Conservation (phyloP, 2,329 filamentous ascomycete species). For the Alternaria hordeiaustralica region DNA sequence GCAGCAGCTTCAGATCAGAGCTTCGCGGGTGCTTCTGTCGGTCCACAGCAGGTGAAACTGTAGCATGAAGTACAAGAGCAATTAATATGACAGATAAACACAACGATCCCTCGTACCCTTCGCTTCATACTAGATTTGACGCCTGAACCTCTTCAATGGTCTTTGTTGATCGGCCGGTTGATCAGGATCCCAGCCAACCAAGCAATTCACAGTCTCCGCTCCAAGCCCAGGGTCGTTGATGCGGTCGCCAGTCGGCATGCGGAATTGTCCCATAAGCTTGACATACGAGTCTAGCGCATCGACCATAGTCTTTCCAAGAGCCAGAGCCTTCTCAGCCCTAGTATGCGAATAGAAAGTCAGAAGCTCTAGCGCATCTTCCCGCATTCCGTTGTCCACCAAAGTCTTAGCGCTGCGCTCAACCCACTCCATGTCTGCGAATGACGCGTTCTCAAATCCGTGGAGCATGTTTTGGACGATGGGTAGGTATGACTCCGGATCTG, state of each 20-base stretch:
- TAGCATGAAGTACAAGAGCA: not conserved
- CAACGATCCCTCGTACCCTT: not conserved
- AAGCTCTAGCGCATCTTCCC: conserved; percentile 22
- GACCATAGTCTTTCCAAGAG: conserved; percentile 32
- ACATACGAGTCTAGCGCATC: conserved; percentile 33
- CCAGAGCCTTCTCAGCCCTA: conserved; percentile 34
- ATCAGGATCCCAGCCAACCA: conserved; percentile 36
- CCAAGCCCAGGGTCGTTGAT: conserved; percentile 39
- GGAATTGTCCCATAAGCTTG: conserved; percentile 32
- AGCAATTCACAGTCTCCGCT: conserved; percentile 39
- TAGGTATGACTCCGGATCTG: conserved; percentile 28
- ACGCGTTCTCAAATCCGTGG: conserved; percentile 35
- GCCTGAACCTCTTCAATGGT: conserved; percentile 4
- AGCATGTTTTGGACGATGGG: conserved; percentile 36
- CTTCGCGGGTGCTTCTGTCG: conserved; percentile 6
- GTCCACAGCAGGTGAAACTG: not conserved
- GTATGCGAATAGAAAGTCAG: conserved; percentile 36
- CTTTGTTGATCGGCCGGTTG: conserved; percentile 8
- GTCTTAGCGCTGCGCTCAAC: conserved; percentile 28
- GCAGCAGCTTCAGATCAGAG: conserved; percentile 14
- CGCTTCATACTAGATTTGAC: not conserved
- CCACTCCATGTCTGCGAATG: conserved; percentile 31
- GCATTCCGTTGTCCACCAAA: conserved; percentile 24
- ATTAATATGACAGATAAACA: not conserved
- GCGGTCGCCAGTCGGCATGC: conserved; percentile 22